Evolutionary conservation across 169 alveolate species (phyloP).

Genomic region (Plasmodium vinckei): DNA sequence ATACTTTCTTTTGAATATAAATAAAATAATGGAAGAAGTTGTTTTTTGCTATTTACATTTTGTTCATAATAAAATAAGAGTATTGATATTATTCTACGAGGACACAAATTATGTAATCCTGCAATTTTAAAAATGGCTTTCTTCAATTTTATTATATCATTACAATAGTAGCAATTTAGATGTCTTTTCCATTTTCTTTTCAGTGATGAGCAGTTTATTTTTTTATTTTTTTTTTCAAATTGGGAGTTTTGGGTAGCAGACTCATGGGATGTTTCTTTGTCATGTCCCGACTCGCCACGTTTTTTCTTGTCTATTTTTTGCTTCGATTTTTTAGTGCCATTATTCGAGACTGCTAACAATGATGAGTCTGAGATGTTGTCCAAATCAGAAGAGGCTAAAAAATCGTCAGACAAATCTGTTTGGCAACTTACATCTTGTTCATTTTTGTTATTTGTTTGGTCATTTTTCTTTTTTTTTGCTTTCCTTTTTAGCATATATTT

Average conservation of each 20-base stretch:
- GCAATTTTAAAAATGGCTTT: constrained; percentile 29
- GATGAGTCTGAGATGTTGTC: background rate
- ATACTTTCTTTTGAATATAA: constrained; percentile 54
- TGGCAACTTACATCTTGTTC: background rate
- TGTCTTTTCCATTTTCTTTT: constrained; percentile 31
- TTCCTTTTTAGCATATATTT: background rate
- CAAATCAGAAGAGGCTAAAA: too few relatives aligned
- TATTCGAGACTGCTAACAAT: background rate
- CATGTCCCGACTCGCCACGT: background rate
- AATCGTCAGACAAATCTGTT: background rate
- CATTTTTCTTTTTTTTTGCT: background rate
- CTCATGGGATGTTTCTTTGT: background rate
- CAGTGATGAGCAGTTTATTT: background rate
- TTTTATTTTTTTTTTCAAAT: background rate
- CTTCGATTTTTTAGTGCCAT: background rate
- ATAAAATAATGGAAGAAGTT: constrained; percentile 47
- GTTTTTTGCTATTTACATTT: constrained; percentile 42
- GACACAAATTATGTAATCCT: constrained; percentile 65
- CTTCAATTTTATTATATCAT: constrained; percentile 36
- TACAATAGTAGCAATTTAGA: constrained; percentile 51
- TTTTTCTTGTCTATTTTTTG: background rate
- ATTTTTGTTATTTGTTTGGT: background rate
- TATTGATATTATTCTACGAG: constrained; percentile 41
- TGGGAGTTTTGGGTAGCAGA: background rate
- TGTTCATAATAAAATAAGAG: constrained; percentile 53